These are phyloP conservation scores for Calonectria ilicicola DNA, from an alignment of 2,329 filamentous ascomycete genomes.

Conservation along the genomic window DNA sequence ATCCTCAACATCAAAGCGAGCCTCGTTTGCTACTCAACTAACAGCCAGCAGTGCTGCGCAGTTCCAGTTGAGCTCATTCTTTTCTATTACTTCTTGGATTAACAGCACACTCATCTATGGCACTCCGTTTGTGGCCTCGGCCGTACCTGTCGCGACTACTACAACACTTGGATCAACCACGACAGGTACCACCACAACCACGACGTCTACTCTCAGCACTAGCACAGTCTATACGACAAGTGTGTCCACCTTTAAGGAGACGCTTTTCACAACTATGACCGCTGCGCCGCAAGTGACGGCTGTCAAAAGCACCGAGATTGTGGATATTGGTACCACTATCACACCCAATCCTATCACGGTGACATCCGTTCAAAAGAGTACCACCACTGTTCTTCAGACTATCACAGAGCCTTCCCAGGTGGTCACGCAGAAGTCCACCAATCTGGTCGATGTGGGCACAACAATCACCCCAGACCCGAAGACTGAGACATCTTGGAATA, in stretches of 20 bases:
- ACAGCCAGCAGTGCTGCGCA: slow-evolving; percentile 12
- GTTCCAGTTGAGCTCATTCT: slow-evolving; percentile 36
- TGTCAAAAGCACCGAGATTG: slow-evolving; percentile 27
- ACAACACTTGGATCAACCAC: neutral
- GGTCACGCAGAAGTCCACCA: slow-evolving; percentile 43
- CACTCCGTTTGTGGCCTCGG: slow-evolving; percentile 32
- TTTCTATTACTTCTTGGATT: slow-evolving; percentile 35
- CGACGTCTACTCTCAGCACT: slow-evolving; percentile 17
- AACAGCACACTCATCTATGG: slow-evolving; percentile 36
- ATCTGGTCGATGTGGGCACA: slow-evolving; percentile 45
- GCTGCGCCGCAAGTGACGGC: slow-evolving; percentile 26
- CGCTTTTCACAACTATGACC: slow-evolving; percentile 26
- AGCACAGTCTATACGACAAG: slow-evolving; percentile 36
- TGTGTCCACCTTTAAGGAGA: slow-evolving; percentile 29
- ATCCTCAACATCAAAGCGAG: slow-evolving; percentile 31
- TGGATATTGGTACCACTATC: slow-evolving; percentile 35
- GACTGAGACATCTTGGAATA: slow-evolving; percentile 35
- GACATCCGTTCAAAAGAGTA: slow-evolving; percentile 32
- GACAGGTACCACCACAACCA: neutral
- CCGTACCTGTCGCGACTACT: neutral
- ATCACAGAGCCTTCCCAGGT: slow-evolving; percentile 33
- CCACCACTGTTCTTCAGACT: slow-evolving; percentile 23
- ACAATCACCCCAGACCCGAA: slow-evolving; percentile 47
- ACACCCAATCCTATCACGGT: slow-evolving; percentile 33
- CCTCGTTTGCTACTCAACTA: slow-evolving; percentile 36